Conservation (phyloP, 176 grass and related monocot species). For the Dendrocalamus sinicus region DNA sequence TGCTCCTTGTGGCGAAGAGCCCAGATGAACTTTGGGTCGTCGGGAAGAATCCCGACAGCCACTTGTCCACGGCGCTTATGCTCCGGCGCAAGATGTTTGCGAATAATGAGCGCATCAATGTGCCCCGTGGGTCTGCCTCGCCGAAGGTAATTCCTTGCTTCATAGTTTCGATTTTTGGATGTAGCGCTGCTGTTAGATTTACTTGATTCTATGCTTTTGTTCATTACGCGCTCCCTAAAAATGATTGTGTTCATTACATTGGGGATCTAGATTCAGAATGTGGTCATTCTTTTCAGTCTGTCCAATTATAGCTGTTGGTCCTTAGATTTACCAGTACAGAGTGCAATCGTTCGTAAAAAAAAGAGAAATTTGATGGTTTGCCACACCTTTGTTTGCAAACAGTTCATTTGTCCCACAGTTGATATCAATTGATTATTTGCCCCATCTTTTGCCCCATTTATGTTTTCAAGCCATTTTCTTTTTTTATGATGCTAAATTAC, state of each 20-base stretch:
- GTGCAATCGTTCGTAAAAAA: neutral
- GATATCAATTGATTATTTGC: too few species aligned
- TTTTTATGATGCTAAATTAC: too few species aligned
- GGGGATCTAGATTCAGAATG: neutral
- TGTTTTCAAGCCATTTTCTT: too few species aligned
- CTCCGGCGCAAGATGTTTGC: constrained; percentile 39
- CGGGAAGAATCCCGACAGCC: neutral
- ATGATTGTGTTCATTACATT: constrained; percentile 7
- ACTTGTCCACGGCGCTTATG: neutral
- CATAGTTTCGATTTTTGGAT: neutral
- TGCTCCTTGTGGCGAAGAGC: constrained; percentile 46
- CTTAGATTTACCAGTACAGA: neutral
- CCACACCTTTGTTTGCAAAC: too few species aligned
- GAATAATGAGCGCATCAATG: constrained; percentile 1
- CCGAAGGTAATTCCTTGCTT: constrained; percentile 22
- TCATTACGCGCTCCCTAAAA: neutral
- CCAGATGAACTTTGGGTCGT: constrained; percentile 9
- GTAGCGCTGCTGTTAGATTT: neutral
- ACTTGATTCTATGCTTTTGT: constrained; percentile 21
- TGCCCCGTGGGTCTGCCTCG: constrained; percentile 11
- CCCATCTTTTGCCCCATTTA: too few species aligned
- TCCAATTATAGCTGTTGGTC: neutral
- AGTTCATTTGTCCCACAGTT: too few species aligned
- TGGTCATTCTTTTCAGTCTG: neutral
- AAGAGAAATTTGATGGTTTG: too few species aligned